Percentiles rank a stretch among this genome's conserved stretches.
Conservation (phyloP, 1,139 yeast genomes). For the Suhomyces maxii region DNA sequence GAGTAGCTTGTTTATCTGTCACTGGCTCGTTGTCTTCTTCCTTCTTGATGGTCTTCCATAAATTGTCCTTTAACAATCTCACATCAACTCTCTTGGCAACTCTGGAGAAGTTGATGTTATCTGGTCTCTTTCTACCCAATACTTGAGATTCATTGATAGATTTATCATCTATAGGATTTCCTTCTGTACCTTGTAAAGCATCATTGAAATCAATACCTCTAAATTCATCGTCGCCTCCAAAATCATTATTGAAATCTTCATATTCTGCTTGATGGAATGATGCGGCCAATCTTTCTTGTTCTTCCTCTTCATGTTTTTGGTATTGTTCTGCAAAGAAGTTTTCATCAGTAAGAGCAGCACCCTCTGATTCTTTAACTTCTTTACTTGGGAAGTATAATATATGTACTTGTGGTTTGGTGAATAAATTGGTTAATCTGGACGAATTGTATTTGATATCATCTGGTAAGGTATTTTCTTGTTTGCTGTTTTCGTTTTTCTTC, state of each 20-base stretch:
- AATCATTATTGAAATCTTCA: slow-evolving; percentile 44
- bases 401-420: slow-evolving; percentile 61
- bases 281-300: slow-evolving; percentile 38
- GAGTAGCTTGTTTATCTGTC: slow-evolving; percentile 1
- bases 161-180: slow-evolving; percentile 18
- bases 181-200: slow-evolving; percentile 34
- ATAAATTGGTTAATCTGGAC: slow-evolving; percentile 62
- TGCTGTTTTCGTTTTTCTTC: slow-evolving; percentile 27
- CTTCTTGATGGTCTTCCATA: slow-evolving; percentile 64
- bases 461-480: slow-evolving; percentile 56
- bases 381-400: slow-evolving; percentile 34
- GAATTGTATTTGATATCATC: slow-evolving; percentile 75
- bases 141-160: slow-evolving; percentile 10
- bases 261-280: slow-evolving; percentile 49
- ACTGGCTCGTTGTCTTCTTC: slow-evolving; percentile 11
- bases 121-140: slow-evolving; percentile 43
- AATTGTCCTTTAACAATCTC: slow-evolving; percentile 70
- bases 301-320: slow-evolving; percentile 40
- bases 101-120: slow-evolving; percentile 71
- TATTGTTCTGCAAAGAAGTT: slow-evolving; percentile 74
- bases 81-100: slow-evolving; percentile 88
- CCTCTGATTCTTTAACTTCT: slow-evolving; percentile 18
- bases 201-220: slow-evolving; percentile 50
- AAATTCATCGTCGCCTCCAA: slow-evolving; percentile 38
- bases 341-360: slow-evolving; percentile 53